Base-by-base conservation (phyloP, 2,329 filamentous ascomycete genomes). In the Epichloe glyceriae region DNA sequence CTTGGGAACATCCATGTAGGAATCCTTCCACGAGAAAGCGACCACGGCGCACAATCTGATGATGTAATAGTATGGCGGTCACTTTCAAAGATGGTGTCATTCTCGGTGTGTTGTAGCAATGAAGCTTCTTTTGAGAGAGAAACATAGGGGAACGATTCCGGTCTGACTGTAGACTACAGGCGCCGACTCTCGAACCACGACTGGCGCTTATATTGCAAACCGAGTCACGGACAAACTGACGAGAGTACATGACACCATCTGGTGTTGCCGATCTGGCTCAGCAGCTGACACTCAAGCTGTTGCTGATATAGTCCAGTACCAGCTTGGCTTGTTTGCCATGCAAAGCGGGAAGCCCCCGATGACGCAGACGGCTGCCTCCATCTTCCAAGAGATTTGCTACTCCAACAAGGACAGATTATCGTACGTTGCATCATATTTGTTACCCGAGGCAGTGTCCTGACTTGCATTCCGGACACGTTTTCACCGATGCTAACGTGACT, bases 171-270 rank as follows among this genome's bases (percentile, higher is more conserved):
- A 19, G 35, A 12, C 45, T 26, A 15, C 52, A 82, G 87, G 93
- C 58, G 93, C 93, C 62, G 93, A 98, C 71, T 96, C 89, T 64
- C 83, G 93, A 74, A 98, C 93, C 58, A 98, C 93, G 45, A 98
- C 91, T 50, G 93, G 93, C 62, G 83, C 91, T 61, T 98, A 97
- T 78, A 97, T 98, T 66, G 93, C 93, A 62, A 98, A 98, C 72
- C 85, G 93, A 76, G 93, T 98, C 58, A 98, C 93, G 57, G 93
- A 98, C 79, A 98, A 98, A 78, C 83, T 98, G 67, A 98, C 93
- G 63, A 86, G 90, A 75, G 91, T 98, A 54, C 87, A 95, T 73
- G 93, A 98, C 70, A 97, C 91, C 53, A 97, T 98, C 71, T 98
- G 93, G 93, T 98, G 93, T 75, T 98, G 93, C 75, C 85, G 93